Conservation (phyloP, 805 yeast species). For the Vanderwaltozyma verrucispora region DNA sequence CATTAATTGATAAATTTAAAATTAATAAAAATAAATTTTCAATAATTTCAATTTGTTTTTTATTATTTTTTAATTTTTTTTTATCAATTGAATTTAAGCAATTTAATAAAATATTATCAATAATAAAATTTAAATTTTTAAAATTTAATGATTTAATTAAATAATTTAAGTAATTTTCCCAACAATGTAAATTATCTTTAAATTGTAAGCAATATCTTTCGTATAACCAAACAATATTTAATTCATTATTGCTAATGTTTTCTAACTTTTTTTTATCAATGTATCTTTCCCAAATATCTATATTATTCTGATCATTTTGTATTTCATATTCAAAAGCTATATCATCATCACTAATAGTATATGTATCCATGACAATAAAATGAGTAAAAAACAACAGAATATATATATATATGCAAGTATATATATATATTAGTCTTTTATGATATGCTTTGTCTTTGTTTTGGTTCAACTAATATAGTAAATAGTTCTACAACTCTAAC, state of each 20-base stretch:
- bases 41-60: constrained; percentile 14
- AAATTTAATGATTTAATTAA: not conserved
- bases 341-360: constrained; percentile 24
- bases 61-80: not conserved
- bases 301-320: constrained; percentile 26
- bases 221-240: constrained; percentile 19
- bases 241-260: constrained; percentile 6
- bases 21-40: constrained; percentile 46
- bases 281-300: constrained; percentile 39
- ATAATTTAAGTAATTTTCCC: constrained; percentile 33
- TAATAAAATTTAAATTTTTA: not conserved
- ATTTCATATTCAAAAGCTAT: constrained; percentile 39
- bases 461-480: too few species aligned
- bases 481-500: too few species aligned
- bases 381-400: too few species aligned
- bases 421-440: too few species aligned
- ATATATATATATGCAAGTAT: too few species aligned
- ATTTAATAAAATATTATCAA: not conserved
- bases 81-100: not conserved
- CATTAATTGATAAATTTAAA: constrained; percentile 36
- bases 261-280: constrained; percentile 19
- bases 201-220: constrained; percentile 31
- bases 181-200: constrained; percentile 9
- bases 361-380: constrained; percentile 3
- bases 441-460: too few species aligned